phyloP scores from a whole-genome alignment of 768 basidiomycete species.

The Collybiopsis confluens region DNA sequence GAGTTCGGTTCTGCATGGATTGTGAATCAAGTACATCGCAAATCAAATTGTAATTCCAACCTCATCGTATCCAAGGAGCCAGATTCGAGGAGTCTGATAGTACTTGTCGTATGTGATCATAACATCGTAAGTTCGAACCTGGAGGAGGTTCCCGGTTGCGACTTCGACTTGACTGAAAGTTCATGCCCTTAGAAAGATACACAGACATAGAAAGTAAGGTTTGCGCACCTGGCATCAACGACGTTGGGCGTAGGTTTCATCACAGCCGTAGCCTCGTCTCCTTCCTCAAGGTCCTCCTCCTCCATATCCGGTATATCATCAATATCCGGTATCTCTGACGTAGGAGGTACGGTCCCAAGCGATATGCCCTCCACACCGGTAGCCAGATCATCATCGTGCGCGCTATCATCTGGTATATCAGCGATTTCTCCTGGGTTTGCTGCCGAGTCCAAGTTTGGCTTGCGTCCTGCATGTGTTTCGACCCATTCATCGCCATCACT shows the following conservation, averaged over 20 bases:
- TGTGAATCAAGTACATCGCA: conserved; percentile 6
- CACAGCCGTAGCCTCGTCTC: conserved; percentile 79
- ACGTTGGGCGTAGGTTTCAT: conserved; percentile 40
- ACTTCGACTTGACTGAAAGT: conserved; percentile 52
- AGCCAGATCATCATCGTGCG: conserved; percentile 39
- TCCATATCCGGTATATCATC: conserved; percentile 99
- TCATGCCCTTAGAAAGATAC: conserved; percentile 5
- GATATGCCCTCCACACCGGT: conserved; percentile 43
- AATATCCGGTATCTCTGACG: conserved; percentile 77
- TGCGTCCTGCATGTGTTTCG: conserved; percentile 89
- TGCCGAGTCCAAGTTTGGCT: conserved; percentile 44
- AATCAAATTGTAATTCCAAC: conserved; percentile 30
- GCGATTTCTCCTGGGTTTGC: conserved; percentile 65
- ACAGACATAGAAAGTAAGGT: not conserved
- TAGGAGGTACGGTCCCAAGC: conserved; percentile 28
- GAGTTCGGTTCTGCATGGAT: conserved; percentile 68
- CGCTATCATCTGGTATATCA: conserved; percentile 84
- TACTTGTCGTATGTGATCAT: conserved; percentile 99
- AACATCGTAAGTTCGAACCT: conserved; percentile 98
- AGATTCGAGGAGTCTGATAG: conserved; percentile 97
- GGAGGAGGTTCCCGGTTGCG: conserved; percentile 79
- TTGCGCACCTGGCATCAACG: conserved; percentile 47
- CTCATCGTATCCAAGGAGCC: conserved; percentile 98
- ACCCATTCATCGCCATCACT: conserved; percentile 92
- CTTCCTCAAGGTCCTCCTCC: conserved; percentile 85